Percentiles rank a stretch among this genome's conserved stretches.
These are phyloP conservation scores for Aegilops bicornis DNA, from an alignment of 176 grass and related monocot species.

Conservation along the genomic window DNA sequence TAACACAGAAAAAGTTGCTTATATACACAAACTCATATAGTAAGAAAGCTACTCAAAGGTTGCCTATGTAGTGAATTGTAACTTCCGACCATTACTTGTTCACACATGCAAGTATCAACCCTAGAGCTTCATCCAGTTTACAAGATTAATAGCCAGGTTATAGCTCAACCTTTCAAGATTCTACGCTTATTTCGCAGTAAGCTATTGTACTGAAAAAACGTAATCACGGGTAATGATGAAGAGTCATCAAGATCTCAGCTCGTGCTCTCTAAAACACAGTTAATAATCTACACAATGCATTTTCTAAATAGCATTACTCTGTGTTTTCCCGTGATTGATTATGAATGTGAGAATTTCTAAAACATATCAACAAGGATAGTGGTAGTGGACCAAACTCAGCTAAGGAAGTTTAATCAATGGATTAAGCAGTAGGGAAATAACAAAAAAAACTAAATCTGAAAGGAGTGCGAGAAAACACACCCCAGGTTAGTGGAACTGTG, in stretches of 20 bases:
- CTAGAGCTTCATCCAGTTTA: neutral
- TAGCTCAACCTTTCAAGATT: constrained; percentile 11
- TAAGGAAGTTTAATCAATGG: neutral
- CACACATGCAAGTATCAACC: neutral
- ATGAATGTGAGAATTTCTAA: neutral
- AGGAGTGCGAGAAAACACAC: constrained; percentile 53
- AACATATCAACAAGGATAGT: constrained; percentile 5
- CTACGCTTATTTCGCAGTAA: neutral
- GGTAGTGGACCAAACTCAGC: neutral
- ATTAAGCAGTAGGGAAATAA: neutral
- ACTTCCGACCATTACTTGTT: neutral
- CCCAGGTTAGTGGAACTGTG: constrained; percentile 89
- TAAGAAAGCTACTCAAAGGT: neutral
- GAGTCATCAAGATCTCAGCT: constrained; percentile 1
- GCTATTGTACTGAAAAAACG: neutral
- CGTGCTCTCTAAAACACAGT: neutral
- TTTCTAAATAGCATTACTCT: neutral
- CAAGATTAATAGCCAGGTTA: neutral
- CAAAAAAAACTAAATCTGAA: constrained; percentile 24
- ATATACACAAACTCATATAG: neutral
- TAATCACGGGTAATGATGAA: constrained; percentile 4
- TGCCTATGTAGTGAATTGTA: neutral
- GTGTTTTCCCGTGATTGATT: neutral
- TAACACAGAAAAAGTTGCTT: neutral
- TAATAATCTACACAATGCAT: neutral